Base-by-base conservation (phyloP, 2,329 filamentous ascomycete genomes). In the Cordyceps fumosorosea region DNA sequence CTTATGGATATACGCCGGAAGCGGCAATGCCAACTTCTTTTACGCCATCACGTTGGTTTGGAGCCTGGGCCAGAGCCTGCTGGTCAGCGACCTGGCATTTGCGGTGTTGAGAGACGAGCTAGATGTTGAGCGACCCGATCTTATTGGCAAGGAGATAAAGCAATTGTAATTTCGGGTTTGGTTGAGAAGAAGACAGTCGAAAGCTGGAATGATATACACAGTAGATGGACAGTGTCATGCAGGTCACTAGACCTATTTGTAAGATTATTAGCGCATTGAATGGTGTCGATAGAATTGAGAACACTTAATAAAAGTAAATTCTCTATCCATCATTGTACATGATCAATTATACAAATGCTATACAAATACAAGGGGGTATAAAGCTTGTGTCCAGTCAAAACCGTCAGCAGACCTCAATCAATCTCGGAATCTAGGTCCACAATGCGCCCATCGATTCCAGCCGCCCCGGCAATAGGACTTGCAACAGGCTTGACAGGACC, bases 41-140 rank as follows among this genome's bases (percentile, higher is more conserved):
- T 99, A 99, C 72, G 95, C 95, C 66, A 98, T 99, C 69, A 99
- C 95, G 0, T 78, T 99, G n/a, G 95, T 99, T 0, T 99, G 95
- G 95, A 96, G 91, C 71, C 75, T 99, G 26, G 95, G 91, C 0
- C 82, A 96, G 67, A 93, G 92, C 44, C 81, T 99, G 65, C 78
- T 99, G 34, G 84, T 98, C 7, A 91, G 90, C 12, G 95, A 99
- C 72, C 81, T 91, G 59, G 81, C 96, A 2, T 98, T 96, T 76
- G 92, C 95, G 0, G 86, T 93, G 6, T 78, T 99, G 64, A 81
- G 95, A 63, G 95, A 99, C 69, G 95, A 99, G 74, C 92, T 92
- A 88, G 95, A 99, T 74, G 84, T 91, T 5, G 91, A 97, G 71
- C 80, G 93, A 66, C 95, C 95, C 0, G 93, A 96, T 69, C 89